Percentiles rank a stretch among this genome's conserved stretches.
Evolutionary conservation across 2,329 filamentous ascomycete genomes (phyloP).

Genomic region (Exutisphaerella laricina): DNA sequence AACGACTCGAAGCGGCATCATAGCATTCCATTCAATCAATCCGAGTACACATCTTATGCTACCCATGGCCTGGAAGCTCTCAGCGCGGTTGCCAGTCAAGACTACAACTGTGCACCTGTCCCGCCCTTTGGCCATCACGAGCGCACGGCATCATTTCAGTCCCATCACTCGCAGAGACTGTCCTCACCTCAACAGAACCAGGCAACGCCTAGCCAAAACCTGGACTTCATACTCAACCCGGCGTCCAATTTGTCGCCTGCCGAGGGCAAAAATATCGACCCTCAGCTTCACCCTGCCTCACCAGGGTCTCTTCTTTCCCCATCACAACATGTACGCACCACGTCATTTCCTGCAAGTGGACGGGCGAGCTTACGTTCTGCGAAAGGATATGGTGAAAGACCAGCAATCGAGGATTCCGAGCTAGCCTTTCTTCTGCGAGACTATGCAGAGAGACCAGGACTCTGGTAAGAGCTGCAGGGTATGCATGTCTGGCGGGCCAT

Average conservation of each 20-base stretch:
- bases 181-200: conserved; percentile 22
- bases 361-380: conserved; percentile 27
- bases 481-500: too few relatives aligned
- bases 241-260: conserved; percentile 33
- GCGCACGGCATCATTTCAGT: conserved; percentile 25
- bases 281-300: conserved; percentile 21
- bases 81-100: conserved; percentile 47
- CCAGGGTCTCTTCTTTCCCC: conserved; percentile 12
- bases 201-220: conserved; percentile 36
- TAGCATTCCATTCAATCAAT: conserved; percentile 11
- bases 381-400: conserved; percentile 22
- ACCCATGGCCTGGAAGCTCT: conserved; percentile 51
- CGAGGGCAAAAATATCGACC: conserved; percentile 27
- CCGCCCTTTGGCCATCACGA: conserved; percentile 25
- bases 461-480: too few relatives aligned
- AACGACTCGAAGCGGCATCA: neutral
- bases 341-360: conserved; percentile 24
- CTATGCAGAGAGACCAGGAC: conserved; percentile 45
- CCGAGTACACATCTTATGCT: conserved; percentile 25
- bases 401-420: conserved; percentile 28
- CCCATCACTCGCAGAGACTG: conserved; percentile 7
- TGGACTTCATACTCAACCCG: conserved; percentile 54
- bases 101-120: conserved; percentile 35
- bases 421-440: conserved; percentile 54
- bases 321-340: conserved; percentile 30